Conservation (phyloP, 306 rosid genomes). For the Leucaena leucocephala region DNA sequence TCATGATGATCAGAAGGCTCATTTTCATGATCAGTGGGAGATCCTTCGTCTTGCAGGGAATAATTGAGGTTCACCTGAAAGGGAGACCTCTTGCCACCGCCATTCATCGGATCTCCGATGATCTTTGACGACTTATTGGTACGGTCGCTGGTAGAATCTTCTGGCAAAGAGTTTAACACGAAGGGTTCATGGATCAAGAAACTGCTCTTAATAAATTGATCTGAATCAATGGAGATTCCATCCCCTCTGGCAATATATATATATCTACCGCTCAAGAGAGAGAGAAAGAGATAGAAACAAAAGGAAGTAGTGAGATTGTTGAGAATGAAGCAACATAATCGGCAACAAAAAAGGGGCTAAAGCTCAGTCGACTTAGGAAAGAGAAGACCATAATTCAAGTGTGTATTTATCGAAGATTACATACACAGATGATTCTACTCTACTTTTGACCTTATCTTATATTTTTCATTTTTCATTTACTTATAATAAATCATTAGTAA, state of each 20-base stretch:
- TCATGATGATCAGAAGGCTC: conserved; percentile 16
- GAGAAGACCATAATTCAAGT: conserved; percentile 46
- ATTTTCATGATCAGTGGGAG: conserved; percentile 30
- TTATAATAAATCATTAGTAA: no score
- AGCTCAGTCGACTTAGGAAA: conserved; percentile 39
- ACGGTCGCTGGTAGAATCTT: conserved; percentile 15
- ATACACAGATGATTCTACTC: background rate
- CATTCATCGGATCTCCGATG: conserved; percentile 39
- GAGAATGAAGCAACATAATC: conserved; percentile 67
- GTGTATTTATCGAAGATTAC: no score
- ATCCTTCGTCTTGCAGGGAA: background rate
- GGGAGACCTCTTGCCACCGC: conserved; percentile 27
- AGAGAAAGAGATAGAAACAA: conserved; percentile 26
- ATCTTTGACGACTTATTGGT: background rate
- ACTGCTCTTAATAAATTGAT: conserved; percentile 13
- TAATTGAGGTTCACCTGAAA: conserved; percentile 64
- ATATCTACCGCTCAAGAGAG: background rate
- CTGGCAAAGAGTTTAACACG: conserved; percentile 69
- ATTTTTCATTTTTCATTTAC: no score
- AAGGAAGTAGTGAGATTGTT: conserved; percentile 28
- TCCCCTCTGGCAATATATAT: conserved; percentile 50
- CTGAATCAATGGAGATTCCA: conserved; percentile 89
- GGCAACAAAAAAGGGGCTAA: conserved; percentile 67
- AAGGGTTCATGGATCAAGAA: conserved; percentile 39
- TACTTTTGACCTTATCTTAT: background rate